These are phyloP conservation scores for Chaetomium olivaceum DNA, from an alignment of 2,329 filamentous ascomycete genomes.

Conservation along the genomic window DNA sequence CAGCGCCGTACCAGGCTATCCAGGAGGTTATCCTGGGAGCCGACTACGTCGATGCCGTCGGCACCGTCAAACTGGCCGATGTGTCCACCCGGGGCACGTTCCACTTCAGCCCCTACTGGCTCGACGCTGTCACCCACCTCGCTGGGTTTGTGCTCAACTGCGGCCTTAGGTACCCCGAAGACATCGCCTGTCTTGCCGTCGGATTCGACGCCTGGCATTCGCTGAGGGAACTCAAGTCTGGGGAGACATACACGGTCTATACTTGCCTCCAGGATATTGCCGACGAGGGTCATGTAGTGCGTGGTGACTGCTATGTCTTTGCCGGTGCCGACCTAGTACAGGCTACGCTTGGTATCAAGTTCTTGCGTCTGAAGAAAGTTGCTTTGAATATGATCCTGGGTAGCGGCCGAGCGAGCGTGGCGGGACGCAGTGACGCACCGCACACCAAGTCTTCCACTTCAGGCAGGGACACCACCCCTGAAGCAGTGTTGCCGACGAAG, in stretches of 20 bases:
- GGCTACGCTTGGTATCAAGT: conserved; percentile 2
- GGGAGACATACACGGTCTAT: background rate
- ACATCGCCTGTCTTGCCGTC: background rate
- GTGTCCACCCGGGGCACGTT: background rate
- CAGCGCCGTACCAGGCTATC: background rate
- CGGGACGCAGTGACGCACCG: background rate
- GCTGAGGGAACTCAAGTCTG: background rate
- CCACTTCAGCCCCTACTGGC: conserved; percentile 3
- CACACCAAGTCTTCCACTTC: background rate
- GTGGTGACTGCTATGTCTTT: conserved; percentile 3
- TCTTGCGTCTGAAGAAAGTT: conserved; percentile 1
- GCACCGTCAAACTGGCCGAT: background rate
- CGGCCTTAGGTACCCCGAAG: conserved; percentile 1
- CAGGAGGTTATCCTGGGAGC: background rate
- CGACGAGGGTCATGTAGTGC: background rate
- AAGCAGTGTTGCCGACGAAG: too few species aligned
- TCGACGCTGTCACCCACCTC: background rate
- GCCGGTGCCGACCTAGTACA: background rate
- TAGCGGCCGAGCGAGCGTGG: background rate
- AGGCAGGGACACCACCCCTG: background rate
- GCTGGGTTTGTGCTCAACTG: conserved; percentile 3
- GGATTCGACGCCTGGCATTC: background rate
- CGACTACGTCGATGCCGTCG: background rate
- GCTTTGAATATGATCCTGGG: conserved; percentile 1
- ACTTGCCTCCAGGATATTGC: background rate